phyloP scores from a whole-genome alignment of 257 asterid species.

The Solanum rostratum region DNA sequence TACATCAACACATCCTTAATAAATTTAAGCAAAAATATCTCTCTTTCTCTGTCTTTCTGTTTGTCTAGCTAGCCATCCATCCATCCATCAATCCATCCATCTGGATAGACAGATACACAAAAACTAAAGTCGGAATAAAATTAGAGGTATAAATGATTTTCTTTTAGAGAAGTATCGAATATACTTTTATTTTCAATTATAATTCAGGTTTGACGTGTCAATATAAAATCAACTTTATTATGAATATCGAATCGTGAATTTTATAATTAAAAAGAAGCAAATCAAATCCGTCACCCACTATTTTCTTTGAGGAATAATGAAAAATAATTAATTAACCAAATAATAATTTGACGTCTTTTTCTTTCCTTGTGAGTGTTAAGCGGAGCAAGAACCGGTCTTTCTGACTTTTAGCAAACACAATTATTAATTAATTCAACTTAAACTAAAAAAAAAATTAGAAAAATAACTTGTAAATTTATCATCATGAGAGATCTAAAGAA shows the following conservation, averaged over 20 bases:
- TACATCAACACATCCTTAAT: background rate
- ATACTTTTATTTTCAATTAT: background rate
- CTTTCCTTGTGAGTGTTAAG: background rate
- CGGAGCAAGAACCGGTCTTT: background rate
- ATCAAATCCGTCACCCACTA: background rate
- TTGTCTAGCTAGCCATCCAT: too few species aligned
- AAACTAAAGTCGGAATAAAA: background rate
- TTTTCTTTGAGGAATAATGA: background rate
- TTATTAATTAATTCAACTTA: background rate
- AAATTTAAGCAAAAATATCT: background rate
- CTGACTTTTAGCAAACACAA: background rate
- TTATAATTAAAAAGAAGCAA: background rate
- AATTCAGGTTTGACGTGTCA: background rate
- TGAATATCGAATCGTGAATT: background rate
- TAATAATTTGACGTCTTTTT: background rate
- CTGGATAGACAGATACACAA: too few species aligned
- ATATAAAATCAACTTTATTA: background rate
- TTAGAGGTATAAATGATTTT: background rate
- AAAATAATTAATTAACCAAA: background rate
- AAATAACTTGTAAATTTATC: background rate
- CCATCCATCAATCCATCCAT: too few species aligned
- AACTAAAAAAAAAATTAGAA: background rate
- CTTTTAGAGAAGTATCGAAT: too few species aligned
- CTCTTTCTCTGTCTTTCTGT: too few species aligned
- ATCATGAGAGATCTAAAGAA: background rate